These are phyloP conservation scores for Falciphora oryzae DNA, from an alignment of 2,329 filamentous ascomycete genomes.

Conservation along the genomic window DNA sequence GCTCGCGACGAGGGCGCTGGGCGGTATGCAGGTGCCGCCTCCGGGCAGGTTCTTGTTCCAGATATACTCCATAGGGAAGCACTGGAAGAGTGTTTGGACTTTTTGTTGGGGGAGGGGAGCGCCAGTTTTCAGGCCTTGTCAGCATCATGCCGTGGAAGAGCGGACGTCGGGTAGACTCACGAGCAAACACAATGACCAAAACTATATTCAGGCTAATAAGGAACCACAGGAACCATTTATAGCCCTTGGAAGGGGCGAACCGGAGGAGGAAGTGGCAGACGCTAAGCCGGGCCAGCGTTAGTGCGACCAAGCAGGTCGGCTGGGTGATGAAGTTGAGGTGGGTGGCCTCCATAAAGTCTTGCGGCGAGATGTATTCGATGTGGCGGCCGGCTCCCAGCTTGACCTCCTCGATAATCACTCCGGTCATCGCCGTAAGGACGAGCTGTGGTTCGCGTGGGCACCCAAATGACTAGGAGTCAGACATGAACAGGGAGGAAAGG, in stretches of 20 bases:
- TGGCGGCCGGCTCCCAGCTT: constrained; percentile 25
- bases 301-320: not conserved
- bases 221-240: constrained; percentile 3
- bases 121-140: not conserved
- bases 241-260: not conserved
- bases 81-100: constrained; percentile 38
- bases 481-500: not conserved
- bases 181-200: not conserved
- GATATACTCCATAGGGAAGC: constrained; percentile 41
- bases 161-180: not conserved
- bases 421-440: constrained; percentile 27
- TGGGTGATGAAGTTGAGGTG: not conserved
- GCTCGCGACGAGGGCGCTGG: constrained; percentile 33
- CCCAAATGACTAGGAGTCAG: not conserved
- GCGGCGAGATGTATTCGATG: constrained; percentile 16
- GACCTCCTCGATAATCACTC: constrained; percentile 28
- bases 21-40: constrained; percentile 28
- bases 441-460: constrained; percentile 20
- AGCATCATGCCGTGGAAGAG: constrained; percentile 6
- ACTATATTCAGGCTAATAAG: not conserved
- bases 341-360: constrained; percentile 25
- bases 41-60: constrained; percentile 33
- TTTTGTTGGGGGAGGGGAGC: too few relatives aligned
- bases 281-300: not conserved
- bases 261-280: constrained; percentile 21